Percentiles rank a stretch among this genome's conserved stretches.
Evolutionary conservation across 129 eudicot species (phyloP).

Genomic region (carrot (Daucus carota)): DH1_v3.0 NC_030384.2:50777001-50777500

Average conservation of each 20-base stretch:
- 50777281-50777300: background rate
- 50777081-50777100: background rate
- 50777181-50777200: background rate
- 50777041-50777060: background rate
- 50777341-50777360: too few relatives aligned
- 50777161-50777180: too few relatives aligned
- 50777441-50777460: background rate
- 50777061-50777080: background rate
- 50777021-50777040: background rate
- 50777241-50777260: too few relatives aligned
- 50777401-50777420: background rate
- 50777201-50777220: background rate
- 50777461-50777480: background rate
- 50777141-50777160: background rate
- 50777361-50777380: background rate
- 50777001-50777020: too few relatives aligned
- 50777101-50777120: background rate
- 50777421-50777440: background rate
- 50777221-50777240: background rate
- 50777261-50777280: background rate
- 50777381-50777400: background rate
- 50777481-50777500: background rate
- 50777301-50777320: too few relatives aligned
- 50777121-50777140: background rate
- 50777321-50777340: background rate